Evolutionary conservation across 2,329 filamentous ascomycete species (phyloP), one percentile per base, ranked within the genome.

Genomic region (Penicillium digitatum): DNA sequence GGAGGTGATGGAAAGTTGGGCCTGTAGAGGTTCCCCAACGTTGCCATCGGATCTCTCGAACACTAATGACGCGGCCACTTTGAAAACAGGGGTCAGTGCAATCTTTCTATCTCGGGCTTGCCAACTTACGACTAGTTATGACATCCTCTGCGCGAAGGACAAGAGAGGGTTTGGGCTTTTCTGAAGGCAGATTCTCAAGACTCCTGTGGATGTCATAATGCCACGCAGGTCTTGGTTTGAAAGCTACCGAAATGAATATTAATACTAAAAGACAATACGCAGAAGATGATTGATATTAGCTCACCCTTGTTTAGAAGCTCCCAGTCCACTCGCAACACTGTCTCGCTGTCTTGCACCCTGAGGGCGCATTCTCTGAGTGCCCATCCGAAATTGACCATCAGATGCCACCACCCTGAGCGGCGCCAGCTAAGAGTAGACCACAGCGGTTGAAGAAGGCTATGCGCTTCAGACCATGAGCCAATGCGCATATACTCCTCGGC

Each of bases 381-480:
- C 74, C 77, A 80, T 42, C 81, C 73, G 38, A 84, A 77, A 38
- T 79, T 77, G 50, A 75, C 76, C 58, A 84, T 81, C 4, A 84
- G 72, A 39, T 72, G 66, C 77, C 80, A 83, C 83, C 84, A 87
- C n/a, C 79, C 77, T 63, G 83, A 79, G 40, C 69, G 70, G 43
- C 84, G 79, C 84, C 84, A 87, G n/a, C 73, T 76, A 66, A 81
- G 78, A 10, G 67, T 74, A 38, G 79, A 66, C 83, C 83, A 87
- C 1, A 85, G 65, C 4, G 81, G 76, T 34, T 72, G 72, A 20
- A 87, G 72, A 3, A 81, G 70, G 24, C 75, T 67, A 50, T 81
- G 72, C 7, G 81, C 83, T 43, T 82, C 76, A 5, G 71, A 65
- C 70, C 80, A 84, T 27, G 74, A 74, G 18, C 74, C 77, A 18